Evolutionary conservation across 768 basidiomycete genomes (phyloP).

Genomic region (Leccinum arenicola): DNA sequence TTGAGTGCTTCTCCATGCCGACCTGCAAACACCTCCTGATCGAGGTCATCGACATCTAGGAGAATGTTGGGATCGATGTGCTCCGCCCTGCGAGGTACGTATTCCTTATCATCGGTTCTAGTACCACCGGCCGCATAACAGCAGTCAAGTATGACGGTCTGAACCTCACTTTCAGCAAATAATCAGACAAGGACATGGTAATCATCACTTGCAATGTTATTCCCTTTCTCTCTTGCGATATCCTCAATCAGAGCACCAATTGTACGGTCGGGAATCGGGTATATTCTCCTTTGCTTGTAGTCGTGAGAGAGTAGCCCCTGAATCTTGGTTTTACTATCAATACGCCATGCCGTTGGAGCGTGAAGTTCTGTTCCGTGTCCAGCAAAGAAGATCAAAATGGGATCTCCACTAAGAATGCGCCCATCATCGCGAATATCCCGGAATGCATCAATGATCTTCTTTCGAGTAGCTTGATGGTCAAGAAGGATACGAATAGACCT

Average conservation of each 20-base stretch:
- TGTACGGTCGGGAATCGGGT: conserved; percentile 44
- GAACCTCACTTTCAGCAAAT: background rate
- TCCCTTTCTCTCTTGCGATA: conserved; percentile 37
- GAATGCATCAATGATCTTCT: conserved; percentile 30
- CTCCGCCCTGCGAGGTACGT: conserved; percentile 4
- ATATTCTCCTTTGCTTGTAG: conserved; percentile 20
- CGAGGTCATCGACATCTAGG: conserved; percentile 14
- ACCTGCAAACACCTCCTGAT: conserved; percentile 23
- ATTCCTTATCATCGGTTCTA: conserved; percentile 13
- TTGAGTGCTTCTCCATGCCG: conserved; percentile 12
- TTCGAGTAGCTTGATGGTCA: conserved; percentile 36
- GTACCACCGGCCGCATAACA: conserved; percentile 41
- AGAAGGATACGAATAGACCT: conserved; percentile 38
- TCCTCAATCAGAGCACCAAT: conserved; percentile 36
- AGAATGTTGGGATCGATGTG: conserved; percentile 1
- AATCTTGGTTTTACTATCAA: conserved; percentile 19
- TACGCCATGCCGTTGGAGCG: conserved; percentile 27
- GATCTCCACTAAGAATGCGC: conserved; percentile 27
- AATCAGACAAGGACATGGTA: background rate
- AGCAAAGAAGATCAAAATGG: conserved; percentile 43
- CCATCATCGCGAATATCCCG: conserved; percentile 23
- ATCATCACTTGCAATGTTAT: conserved; percentile 40
- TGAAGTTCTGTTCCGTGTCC: conserved; percentile 40
- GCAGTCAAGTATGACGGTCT: conserved; percentile 48
- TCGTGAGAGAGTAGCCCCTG: conserved; percentile 33